These are phyloP conservation scores for Cytospora chrysosperma DNA, from an alignment of 2,329 filamentous ascomycete genomes.

Conservation along the genomic window DNA sequence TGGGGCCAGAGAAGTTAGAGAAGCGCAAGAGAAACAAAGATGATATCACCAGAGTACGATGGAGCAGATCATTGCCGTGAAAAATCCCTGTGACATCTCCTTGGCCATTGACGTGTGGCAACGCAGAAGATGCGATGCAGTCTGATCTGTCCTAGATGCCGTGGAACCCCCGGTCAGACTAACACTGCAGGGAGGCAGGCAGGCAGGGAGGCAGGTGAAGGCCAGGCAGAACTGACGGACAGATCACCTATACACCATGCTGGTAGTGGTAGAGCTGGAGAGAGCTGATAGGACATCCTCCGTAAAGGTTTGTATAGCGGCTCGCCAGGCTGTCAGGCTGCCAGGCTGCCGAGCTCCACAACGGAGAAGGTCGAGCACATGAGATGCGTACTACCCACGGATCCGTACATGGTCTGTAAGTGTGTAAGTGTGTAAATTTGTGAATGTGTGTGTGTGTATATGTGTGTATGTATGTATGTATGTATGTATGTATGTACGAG, in stretches of 20 bases:
- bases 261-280: neutral
- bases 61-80: neutral
- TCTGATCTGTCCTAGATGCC: neutral
- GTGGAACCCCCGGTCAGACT: neutral
- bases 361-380: neutral
- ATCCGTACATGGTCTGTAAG: too few relatives aligned
- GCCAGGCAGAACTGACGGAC: neutral
- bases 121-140: neutral
- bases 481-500: neutral
- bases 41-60: conserved; percentile 1
- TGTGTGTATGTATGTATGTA: neutral
- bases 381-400: too few relatives aligned
- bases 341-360: conserved; percentile 11
- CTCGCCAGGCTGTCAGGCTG: conserved; percentile 7
- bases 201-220: neutral
- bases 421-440: too few relatives aligned
- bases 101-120: neutral
- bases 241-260: neutral
- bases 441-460: too few relatives aligned
- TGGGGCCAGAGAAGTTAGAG: neutral
- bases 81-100: neutral
- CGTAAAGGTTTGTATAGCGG: neutral
- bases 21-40: conserved; percentile 2
- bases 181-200: neutral
- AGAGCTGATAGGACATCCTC: neutral